phyloP scores from a whole-genome alignment of 2,329 filamentous ascomycete genomes.

The Diaporthe longicolla region DNA sequence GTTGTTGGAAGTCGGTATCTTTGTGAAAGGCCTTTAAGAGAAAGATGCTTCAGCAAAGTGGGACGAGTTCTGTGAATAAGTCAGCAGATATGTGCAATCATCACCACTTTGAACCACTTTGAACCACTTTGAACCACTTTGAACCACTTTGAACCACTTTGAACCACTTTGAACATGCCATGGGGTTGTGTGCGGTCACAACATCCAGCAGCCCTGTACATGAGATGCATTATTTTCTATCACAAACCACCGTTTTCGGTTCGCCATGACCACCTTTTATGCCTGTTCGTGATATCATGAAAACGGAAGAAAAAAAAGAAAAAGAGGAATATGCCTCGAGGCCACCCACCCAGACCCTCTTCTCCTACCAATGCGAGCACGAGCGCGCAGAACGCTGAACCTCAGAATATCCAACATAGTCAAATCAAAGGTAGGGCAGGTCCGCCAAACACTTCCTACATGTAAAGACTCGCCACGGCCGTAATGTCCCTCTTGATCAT shows the following conservation, averaged over 20 bases:
- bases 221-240: conserved; percentile 23
- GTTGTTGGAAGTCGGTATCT: background rate
- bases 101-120: background rate
- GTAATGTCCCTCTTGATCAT: conserved; percentile 97
- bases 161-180: background rate
- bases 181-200: background rate
- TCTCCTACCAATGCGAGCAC: background rate
- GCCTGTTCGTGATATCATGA: conserved; percentile 13
- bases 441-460: conserved; percentile 64
- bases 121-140: background rate
- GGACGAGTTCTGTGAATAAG: background rate
- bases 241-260: conserved; percentile 3
- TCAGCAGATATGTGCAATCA: background rate
- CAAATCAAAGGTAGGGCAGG: background rate
- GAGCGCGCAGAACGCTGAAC: background rate
- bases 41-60: background rate
- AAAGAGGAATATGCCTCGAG: background rate
- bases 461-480: conserved; percentile 88
- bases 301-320: too few relatives aligned
- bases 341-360: background rate
- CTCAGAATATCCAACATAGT: background rate
- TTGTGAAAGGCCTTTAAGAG: too few relatives aligned
- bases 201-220: background rate
- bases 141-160: background rate
- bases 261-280: conserved; percentile 12